Evolutionary conservation across 2,329 filamentous ascomycete genomes (phyloP).

Genomic region (Pseudohalonectria lignicola): DNA sequence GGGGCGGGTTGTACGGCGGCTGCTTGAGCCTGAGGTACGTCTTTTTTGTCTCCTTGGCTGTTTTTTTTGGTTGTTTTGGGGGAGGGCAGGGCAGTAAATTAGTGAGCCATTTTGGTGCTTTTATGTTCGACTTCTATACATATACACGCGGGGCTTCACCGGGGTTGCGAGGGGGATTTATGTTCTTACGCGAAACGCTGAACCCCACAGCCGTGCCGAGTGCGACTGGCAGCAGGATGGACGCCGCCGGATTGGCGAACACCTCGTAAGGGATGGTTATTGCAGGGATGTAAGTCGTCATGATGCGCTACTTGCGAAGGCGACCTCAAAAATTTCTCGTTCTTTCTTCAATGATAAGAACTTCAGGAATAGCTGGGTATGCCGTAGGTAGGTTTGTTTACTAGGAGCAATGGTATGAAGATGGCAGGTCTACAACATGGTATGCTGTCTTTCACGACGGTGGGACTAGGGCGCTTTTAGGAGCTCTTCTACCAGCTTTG

Average conservation of each 20-base stretch:
- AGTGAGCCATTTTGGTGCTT: too few species aligned
- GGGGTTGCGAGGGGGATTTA: neutral
- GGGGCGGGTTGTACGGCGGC: constrained; percentile 50
- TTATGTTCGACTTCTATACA: too few species aligned
- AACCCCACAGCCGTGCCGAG: constrained; percentile 67
- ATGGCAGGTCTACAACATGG: too few species aligned
- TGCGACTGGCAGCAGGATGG: constrained; percentile 65
- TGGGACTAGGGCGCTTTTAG: too few species aligned
- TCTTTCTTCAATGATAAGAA: neutral
- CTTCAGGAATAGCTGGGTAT: too few species aligned
- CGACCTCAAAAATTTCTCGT: too few species aligned
- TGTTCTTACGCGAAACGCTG: constrained; percentile 47
- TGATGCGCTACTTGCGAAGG: too few species aligned
- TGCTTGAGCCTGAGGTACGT: constrained; percentile 59
- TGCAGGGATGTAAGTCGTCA: constrained; percentile 73
- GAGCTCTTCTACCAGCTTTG: too few species aligned
- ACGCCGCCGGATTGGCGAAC: constrained; percentile 61
- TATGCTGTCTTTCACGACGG: too few species aligned
- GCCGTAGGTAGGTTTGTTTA: too few species aligned
- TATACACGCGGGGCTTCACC: too few species aligned
- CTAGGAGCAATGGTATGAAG: too few species aligned
- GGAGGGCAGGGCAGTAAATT: neutral
- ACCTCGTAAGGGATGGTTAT: constrained; percentile 62
- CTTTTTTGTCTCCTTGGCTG: constrained; percentile 46
- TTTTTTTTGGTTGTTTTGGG: constrained; percentile 4